A percentile compares a stretch with the other conserved stretches of the same genome.
phyloP scores from a whole-genome alignment of 176 grass and related monocot genomes.

The Echinochloa phyllopogon region DNA sequence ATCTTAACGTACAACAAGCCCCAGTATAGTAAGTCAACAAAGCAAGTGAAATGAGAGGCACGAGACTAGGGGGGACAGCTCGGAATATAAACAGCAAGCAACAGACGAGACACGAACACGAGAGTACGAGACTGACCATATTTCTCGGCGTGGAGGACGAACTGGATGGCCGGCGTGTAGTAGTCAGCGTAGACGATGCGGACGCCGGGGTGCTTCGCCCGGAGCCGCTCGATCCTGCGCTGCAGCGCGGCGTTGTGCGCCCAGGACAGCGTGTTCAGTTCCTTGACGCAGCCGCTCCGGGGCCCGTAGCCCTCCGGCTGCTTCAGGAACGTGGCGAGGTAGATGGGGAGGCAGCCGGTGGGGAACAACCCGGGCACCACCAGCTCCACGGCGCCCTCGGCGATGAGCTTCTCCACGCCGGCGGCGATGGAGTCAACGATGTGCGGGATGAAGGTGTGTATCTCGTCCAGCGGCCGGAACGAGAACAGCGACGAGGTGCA shows the following conservation, averaged over 20 bases:
- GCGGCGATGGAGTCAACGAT: constrained; percentile 59
- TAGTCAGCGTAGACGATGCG: constrained; percentile 91
- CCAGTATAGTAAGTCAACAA: too few species aligned
- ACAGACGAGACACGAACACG: too few species aligned
- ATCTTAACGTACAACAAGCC: too few species aligned
- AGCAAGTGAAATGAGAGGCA: too few species aligned
- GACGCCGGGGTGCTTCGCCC: constrained; percentile 54
- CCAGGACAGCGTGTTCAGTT: constrained; percentile 70
- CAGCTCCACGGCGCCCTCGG: constrained; percentile 74
- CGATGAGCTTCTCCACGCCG: constrained; percentile 82
- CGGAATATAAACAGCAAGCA: too few species aligned
- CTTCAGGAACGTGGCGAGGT: constrained; percentile 63
- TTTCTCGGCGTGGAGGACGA: constrained; percentile 70
- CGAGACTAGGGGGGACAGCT: too few species aligned
- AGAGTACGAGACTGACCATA: constrained; percentile 63
- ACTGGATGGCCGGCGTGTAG: constrained; percentile 74
- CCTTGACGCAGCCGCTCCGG: constrained; percentile 68
- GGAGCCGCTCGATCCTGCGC: constrained; percentile 62
- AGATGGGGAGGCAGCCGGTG: constrained; percentile 83
- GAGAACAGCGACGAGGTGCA: constrained; percentile 65
- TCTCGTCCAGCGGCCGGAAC: constrained; percentile 61
- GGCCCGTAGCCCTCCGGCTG: constrained; percentile 45
- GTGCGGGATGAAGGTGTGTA: constrained; percentile 53
- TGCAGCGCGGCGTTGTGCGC: constrained; percentile 80
- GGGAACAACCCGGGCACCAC: constrained; percentile 81